phyloP scores from a whole-genome alignment of 1,284 basidiomycete species.

The Melampsora larici-populina region DNA sequence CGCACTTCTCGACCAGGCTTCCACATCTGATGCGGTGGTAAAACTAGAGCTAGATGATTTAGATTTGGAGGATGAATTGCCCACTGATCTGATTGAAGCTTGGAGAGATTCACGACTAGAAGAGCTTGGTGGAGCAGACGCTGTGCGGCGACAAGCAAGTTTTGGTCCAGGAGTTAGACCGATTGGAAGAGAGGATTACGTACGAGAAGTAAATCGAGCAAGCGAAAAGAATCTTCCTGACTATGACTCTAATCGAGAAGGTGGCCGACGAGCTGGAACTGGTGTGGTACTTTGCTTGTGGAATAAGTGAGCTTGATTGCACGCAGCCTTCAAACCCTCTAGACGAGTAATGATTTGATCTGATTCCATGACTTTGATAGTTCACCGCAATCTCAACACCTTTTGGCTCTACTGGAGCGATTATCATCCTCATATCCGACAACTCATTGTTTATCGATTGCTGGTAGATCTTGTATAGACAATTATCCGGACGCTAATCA shows the following conservation, averaged over 20 bases:
- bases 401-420: constrained; percentile 21
- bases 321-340: not conserved
- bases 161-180: constrained; percentile 19
- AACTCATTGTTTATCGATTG: constrained; percentile 20
- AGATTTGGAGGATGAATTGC: constrained; percentile 26
- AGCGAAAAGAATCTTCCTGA: constrained; percentile 23
- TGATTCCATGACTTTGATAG: not conserved
- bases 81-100: constrained; percentile 21
- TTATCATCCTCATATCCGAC: constrained; percentile 18
- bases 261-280: constrained; percentile 8
- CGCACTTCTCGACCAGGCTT: not conserved
- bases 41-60: constrained; percentile 14
- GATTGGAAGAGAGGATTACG: constrained; percentile 30
- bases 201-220: constrained; percentile 31
- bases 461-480: constrained; percentile 32
- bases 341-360: not conserved
- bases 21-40: not conserved
- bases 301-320: constrained; percentile 15
- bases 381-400: constrained; percentile 23
- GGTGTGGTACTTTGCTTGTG: constrained; percentile 33
- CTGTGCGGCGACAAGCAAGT: not conserved
- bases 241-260: not conserved
- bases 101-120: constrained; percentile 13
- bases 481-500: constrained; percentile 38
- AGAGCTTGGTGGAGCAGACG: not conserved